These are phyloP conservation scores for Colletotrichum australisinense DNA, from an alignment of 2,329 filamentous ascomycete genomes.

Conservation along the genomic window DNA sequence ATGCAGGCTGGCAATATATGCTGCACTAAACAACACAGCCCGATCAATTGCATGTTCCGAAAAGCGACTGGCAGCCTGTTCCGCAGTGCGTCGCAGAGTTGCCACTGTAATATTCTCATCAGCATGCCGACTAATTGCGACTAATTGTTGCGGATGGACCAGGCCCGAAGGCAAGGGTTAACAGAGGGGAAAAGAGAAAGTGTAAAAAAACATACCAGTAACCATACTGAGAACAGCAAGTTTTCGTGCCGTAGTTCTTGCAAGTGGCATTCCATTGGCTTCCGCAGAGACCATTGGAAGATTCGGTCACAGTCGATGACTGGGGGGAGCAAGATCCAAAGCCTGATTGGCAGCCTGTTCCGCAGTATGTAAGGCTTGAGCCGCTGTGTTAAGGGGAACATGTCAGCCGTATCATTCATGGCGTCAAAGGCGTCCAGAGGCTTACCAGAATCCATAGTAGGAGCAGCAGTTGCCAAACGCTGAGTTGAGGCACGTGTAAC, in stretches of 20 bases:
- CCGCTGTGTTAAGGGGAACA: constrained; percentile 41
- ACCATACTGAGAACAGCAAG: constrained; percentile 50
- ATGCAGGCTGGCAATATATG: constrained; percentile 17
- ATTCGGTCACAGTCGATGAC: constrained; percentile 40
- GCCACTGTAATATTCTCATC: constrained; percentile 40
- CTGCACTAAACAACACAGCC: background rate
- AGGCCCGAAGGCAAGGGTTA: background rate
- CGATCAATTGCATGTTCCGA: constrained; percentile 45
- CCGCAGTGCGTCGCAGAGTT: constrained; percentile 44
- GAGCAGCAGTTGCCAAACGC: constrained; percentile 54
- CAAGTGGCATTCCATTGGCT: constrained; percentile 45
- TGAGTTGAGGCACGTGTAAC: constrained; percentile 50
- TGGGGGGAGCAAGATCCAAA: constrained; percentile 48
- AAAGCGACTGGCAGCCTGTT: constrained; percentile 47
- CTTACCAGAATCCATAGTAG: constrained; percentile 53
- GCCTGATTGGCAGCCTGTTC: constrained; percentile 50
- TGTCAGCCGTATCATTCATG: constrained; percentile 19
- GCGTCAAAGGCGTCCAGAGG: constrained; percentile 1
- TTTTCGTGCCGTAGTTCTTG: constrained; percentile 44
- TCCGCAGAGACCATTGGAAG: constrained; percentile 52
- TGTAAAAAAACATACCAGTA: constrained; percentile 45
- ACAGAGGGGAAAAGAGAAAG: background rate
- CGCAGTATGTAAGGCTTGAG: constrained; percentile 46
- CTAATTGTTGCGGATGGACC: background rate
- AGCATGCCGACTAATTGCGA: constrained; percentile 9